Evolutionary conservation across 129 eudicot genomes (phyloP).

Genomic region (Lactuca sativa): DNA sequence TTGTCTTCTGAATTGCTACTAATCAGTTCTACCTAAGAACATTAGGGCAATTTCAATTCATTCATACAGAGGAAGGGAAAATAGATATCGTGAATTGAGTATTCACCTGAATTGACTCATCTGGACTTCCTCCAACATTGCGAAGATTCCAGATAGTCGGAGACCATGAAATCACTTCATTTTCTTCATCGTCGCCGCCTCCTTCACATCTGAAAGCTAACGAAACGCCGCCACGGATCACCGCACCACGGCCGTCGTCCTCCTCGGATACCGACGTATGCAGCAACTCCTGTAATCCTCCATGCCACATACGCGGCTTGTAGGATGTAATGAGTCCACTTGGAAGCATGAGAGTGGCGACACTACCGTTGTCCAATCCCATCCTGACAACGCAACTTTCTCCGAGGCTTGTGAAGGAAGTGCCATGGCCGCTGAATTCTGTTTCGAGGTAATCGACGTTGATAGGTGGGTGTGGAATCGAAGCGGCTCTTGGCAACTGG

Average conservation of each 20-base stretch:
- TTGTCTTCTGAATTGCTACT: slow-evolving; percentile 40
- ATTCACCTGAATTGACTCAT: slow-evolving; percentile 67
- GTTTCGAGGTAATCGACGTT: slow-evolving; percentile 55
- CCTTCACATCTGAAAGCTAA: slow-evolving; percentile 47
- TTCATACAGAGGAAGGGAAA: neutral
- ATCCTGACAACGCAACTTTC: slow-evolving; percentile 61
- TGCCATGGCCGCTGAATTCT: slow-evolving; percentile 66
- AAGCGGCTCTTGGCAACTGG: slow-evolving; percentile 43
- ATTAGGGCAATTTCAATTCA: neutral
- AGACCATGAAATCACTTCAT: slow-evolving; percentile 54
- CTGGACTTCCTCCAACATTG: slow-evolving; percentile 54
- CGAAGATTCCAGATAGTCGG: slow-evolving; percentile 61
- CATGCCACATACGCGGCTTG: slow-evolving; percentile 88
- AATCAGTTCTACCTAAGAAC: slow-evolving; percentile 64
- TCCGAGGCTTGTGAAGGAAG: slow-evolving; percentile 48
- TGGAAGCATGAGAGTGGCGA: slow-evolving; percentile 76
- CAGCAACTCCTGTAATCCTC: slow-evolving; percentile 68
- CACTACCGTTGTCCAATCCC: slow-evolving; percentile 64
- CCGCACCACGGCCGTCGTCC: slow-evolving; percentile 47
- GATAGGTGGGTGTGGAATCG: slow-evolving; percentile 47
- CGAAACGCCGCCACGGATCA: slow-evolving; percentile 76
- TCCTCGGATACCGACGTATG: slow-evolving; percentile 64
- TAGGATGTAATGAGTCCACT: slow-evolving; percentile 81
- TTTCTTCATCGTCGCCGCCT: slow-evolving; percentile 6
- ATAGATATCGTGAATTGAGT: neutral